Evolutionary conservation across 177 flowering plant genomes (phyloP), one percentile per base, ranked within the genome.

Genomic region (Tripterygium wilfordii): DNA sequence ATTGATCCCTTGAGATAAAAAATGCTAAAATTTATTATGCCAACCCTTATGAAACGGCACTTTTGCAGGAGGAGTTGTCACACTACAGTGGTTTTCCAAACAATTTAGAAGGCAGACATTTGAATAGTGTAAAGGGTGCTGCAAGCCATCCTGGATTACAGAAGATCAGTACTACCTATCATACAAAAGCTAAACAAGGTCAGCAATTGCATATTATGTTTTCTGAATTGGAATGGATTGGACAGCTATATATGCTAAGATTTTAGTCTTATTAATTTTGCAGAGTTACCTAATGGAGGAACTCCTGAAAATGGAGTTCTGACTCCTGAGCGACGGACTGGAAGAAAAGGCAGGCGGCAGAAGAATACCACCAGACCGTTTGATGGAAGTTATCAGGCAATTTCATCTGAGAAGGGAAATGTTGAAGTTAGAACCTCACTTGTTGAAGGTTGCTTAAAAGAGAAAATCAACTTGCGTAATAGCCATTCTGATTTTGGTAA

Each of bases 291-390:
- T 21, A 65, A 71, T 62, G 80, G 51, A 28, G 74, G 51, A 39
- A 45, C 36, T 68, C 17, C 51, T 37, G 74, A 68, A 39, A 68
- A 57, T 64, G 74, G 70, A 31, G 45, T 49, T 36, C 53, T 69
- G 19, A 49, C 60, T 48, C 45, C 64, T 60, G 88, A 70, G 36
- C 61, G 58, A 20, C 57, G 74, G 31, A 33, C 59, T 1, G 77
- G 85, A 46, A 72, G 69, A 58, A 83, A 60, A 62, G 56, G 75
- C 24, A 73, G 65, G 65, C 69, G 82, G 20, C 76, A 61, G 7
- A 82, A 44, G 53, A 65, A 51, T 59, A 71, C 69, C 14, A 45
- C 62, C 45, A 82, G 72, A 60, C 33, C 48, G 21, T 42, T 36
- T 32, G 86, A 82, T 41, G 75, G 66, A 50, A 76, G 61, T 41